phyloP scores from a whole-genome alignment of 176 grass and related monocot genomes.

The Lolium multiflorum region DNA sequence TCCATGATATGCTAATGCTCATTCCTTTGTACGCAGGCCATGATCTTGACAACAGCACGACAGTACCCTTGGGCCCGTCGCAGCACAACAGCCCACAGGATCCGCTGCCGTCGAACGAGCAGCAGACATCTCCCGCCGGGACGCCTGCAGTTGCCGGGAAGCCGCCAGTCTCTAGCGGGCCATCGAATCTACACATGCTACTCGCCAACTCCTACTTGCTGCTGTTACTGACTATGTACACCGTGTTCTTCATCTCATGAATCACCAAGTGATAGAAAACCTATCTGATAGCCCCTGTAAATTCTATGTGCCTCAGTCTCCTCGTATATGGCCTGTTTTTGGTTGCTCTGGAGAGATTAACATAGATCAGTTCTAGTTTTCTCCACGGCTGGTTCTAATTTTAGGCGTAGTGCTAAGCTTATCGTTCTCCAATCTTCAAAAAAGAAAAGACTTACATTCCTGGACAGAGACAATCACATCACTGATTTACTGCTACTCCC shows the following conservation, averaged over 20 bases:
- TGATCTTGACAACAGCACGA: constrained; percentile 79
- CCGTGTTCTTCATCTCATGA: constrained; percentile 74
- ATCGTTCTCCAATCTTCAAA: neutral
- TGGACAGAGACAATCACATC: too few species aligned
- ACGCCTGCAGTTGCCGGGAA: constrained; percentile 67
- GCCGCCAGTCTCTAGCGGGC: constrained; percentile 47
- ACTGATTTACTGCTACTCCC: neutral
- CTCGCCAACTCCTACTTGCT: constrained; percentile 41
- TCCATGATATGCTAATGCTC: neutral
- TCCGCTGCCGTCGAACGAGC: constrained; percentile 85
- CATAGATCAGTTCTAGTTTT: constrained; percentile 23
- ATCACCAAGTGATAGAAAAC: constrained; percentile 25
- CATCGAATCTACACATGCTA: constrained; percentile 26
- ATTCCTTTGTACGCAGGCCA: constrained; percentile 49
- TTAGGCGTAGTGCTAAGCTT: neutral
- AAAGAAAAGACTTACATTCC: neutral
- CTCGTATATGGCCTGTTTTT: constrained; percentile 47
- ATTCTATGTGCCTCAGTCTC: constrained; percentile 49
- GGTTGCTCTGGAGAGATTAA: constrained; percentile 25
- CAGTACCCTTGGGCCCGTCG: constrained; percentile 63
- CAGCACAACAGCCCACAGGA: constrained; percentile 69
- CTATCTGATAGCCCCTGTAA: constrained; percentile 81
- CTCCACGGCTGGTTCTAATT: neutral
- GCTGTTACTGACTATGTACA: constrained; percentile 60
- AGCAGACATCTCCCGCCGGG: constrained; percentile 71